A percentile compares a stretch with the other conserved stretches of the same genome.
Conservation (phyloP, 2,329 filamentous ascomycete species). For the Colletotrichum echinochloae region DNA sequence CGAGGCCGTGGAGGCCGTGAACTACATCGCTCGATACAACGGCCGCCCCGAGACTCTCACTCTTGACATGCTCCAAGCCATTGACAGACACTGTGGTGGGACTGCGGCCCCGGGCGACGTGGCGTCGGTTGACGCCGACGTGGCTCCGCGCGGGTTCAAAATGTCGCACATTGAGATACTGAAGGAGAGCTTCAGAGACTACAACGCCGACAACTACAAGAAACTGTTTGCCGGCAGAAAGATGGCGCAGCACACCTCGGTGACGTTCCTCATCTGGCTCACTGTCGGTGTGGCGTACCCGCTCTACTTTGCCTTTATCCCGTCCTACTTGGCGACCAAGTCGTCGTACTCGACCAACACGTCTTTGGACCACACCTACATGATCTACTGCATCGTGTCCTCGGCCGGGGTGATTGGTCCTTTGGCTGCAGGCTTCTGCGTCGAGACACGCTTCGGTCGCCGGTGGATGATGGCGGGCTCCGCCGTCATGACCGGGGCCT, state of each 20-base stretch:
- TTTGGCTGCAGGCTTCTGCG: conserved; percentile 54
- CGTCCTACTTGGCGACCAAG: conserved; percentile 57
- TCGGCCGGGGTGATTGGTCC: conserved; percentile 55
- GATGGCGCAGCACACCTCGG: conserved; percentile 49
- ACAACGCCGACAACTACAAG: conserved; percentile 46
- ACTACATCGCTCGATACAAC: conserved; percentile 58
- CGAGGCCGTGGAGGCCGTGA: conserved; percentile 60
- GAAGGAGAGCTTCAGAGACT: conserved; percentile 37
- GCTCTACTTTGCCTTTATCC: conserved; percentile 60
- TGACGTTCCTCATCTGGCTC: conserved; percentile 58
- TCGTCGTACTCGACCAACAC: conserved; percentile 45
- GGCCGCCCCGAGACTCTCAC: conserved; percentile 51
- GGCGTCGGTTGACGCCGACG: conserved; percentile 13
- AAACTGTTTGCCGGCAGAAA: conserved; percentile 48
- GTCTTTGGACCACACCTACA: conserved; percentile 49
- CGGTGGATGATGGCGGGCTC: conserved; percentile 59
- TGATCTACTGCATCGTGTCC: conserved; percentile 53
- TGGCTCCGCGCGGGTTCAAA: conserved; percentile 26
- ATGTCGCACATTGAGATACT: conserved; percentile 46
- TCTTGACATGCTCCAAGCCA: conserved; percentile 50
- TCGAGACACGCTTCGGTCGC: conserved; percentile 56
- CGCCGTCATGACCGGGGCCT: conserved; percentile 57
- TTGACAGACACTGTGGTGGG: conserved; percentile 22
- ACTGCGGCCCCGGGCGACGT: conserved; percentile 35
- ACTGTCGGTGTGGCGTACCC: conserved; percentile 61